phyloP scores from a whole-genome alignment of 371 early-diverging fungal species.

The Actinomortierella ambigua region DNA sequence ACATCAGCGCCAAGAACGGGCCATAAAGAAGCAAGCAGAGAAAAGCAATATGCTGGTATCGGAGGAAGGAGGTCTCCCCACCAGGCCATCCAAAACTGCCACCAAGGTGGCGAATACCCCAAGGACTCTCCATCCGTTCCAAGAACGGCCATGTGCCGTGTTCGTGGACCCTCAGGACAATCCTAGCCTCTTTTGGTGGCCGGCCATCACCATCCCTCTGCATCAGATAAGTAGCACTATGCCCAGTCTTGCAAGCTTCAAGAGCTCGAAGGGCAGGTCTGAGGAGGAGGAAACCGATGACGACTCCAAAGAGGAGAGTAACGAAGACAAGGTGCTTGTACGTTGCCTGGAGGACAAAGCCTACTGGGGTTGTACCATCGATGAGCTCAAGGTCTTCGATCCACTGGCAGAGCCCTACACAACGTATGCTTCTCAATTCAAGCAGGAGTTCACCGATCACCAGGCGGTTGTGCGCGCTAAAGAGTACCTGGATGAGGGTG shows the following conservation, averaged over 20 bases:
- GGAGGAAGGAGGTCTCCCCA: neutral
- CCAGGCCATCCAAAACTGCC: neutral
- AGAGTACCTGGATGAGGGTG: slow-evolving; percentile 6
- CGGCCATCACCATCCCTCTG: slow-evolving; percentile 28
- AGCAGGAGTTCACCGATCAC: slow-evolving; percentile 13
- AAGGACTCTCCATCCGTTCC: slow-evolving; percentile 14
- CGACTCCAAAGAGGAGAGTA: slow-evolving; percentile 4
- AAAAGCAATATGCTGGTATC: neutral
- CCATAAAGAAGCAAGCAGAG: neutral
- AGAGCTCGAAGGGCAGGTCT: no score
- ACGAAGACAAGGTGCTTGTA: slow-evolving; percentile 19
- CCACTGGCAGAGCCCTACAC: slow-evolving; percentile 19
- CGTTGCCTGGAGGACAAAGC: slow-evolving; percentile 25
- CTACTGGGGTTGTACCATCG: slow-evolving; percentile 23
- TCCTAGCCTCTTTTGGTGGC: slow-evolving; percentile 16
- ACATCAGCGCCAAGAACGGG: neutral
- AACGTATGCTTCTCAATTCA: slow-evolving; percentile 2
- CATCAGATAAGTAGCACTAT: slow-evolving; percentile 14
- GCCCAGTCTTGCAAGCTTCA: slow-evolving; percentile 7
- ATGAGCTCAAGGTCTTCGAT: slow-evolving; percentile 20
- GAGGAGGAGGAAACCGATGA: neutral
- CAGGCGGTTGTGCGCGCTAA: slow-evolving; percentile 9
- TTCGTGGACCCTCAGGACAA: slow-evolving; percentile 32
- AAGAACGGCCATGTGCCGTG: slow-evolving; percentile 22
- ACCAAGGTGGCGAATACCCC: neutral